Conservation (phyloP, 352 stramenopile species). For the Peronospora tabacina region DNA sequence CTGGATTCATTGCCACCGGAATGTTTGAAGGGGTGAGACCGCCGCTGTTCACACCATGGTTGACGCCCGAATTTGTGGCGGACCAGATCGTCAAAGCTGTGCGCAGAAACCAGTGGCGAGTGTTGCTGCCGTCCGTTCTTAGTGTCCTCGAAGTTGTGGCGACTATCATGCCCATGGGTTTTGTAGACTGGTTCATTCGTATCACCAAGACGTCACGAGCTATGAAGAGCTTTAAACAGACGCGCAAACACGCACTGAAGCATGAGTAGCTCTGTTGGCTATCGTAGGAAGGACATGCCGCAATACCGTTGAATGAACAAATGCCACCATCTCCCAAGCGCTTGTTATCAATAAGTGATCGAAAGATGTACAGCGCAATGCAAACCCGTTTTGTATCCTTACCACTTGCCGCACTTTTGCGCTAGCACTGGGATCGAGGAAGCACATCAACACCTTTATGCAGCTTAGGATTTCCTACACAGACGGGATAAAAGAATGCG, state of each 20-base stretch:
- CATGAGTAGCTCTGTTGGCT: slow-evolving; percentile 19
- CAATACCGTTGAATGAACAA: too few species aligned
- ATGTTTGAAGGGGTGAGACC: slow-evolving; percentile 56
- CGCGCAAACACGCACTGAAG: slow-evolving; percentile 32
- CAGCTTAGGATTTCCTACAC: too few species aligned
- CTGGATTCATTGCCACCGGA: slow-evolving; percentile 50
- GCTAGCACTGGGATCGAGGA: too few species aligned
- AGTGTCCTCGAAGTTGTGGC: slow-evolving; percentile 28
- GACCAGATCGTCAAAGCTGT: slow-evolving; percentile 40
- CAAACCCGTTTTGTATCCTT: too few species aligned
- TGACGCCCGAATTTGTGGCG: slow-evolving; percentile 42
- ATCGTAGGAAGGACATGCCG: too few species aligned
- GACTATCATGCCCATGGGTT: slow-evolving; percentile 31
- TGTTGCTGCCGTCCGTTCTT: slow-evolving; percentile 33
- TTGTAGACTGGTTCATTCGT: slow-evolving; percentile 33
- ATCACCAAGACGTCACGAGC: slow-evolving; percentile 32
- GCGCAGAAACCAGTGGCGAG: slow-evolving; percentile 36
- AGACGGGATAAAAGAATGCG: too few species aligned
- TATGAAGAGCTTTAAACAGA: slow-evolving; percentile 49
- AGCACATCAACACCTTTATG: too few species aligned
- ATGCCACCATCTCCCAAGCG: too few species aligned
- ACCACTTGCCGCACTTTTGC: too few species aligned
- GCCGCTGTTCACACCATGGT: slow-evolving; percentile 31
- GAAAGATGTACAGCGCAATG: too few species aligned
- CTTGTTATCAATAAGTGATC: too few species aligned